phyloP scores from a whole-genome alignment of 345 rosid species.

The Aquilaria malaccensis region DNA sequence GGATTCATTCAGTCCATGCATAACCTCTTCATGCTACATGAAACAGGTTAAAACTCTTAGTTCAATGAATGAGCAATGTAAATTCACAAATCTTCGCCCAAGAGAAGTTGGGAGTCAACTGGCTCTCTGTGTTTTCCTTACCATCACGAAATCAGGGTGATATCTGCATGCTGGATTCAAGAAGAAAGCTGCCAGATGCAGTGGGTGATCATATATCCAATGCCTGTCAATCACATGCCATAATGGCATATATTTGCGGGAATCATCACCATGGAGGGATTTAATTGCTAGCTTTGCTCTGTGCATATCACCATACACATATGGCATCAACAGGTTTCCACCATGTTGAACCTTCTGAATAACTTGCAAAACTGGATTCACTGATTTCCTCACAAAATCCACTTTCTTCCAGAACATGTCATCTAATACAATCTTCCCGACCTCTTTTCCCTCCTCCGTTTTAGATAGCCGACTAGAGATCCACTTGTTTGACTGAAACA shows the following conservation, averaged over 20 bases:
- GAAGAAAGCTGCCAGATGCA: constrained; percentile 37
- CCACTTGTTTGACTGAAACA: constrained; percentile 37
- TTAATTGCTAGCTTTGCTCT: constrained; percentile 35
- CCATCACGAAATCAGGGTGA: constrained; percentile 29
- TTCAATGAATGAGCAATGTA: no score
- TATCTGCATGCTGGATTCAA: constrained; percentile 43
- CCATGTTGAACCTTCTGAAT: constrained; percentile 28
- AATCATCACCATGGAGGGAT: constrained; percentile 29
- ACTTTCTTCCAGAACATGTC: constrained; percentile 40
- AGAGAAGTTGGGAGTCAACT: no score
- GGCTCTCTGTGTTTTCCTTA: constrained; percentile 13
- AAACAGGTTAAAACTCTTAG: no score
- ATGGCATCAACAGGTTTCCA: constrained; percentile 30
- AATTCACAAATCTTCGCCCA: no score
- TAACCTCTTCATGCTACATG: constrained; percentile 29
- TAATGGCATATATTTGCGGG: constrained; percentile 36
- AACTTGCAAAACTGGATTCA: constrained; percentile 29
- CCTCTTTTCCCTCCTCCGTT: constrained; percentile 38
- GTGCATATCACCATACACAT: constrained; percentile 28
- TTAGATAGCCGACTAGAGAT: constrained; percentile 25
- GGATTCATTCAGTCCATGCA: constrained; percentile 40
- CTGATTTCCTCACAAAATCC: constrained; percentile 24
- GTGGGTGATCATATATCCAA: constrained; percentile 36
- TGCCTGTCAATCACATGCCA: constrained; percentile 36
- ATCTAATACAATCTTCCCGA: constrained; percentile 29